Conservation (phyloP, 1,284 basidiomycete genomes). For the Leccinum griseonigrum region DNA sequence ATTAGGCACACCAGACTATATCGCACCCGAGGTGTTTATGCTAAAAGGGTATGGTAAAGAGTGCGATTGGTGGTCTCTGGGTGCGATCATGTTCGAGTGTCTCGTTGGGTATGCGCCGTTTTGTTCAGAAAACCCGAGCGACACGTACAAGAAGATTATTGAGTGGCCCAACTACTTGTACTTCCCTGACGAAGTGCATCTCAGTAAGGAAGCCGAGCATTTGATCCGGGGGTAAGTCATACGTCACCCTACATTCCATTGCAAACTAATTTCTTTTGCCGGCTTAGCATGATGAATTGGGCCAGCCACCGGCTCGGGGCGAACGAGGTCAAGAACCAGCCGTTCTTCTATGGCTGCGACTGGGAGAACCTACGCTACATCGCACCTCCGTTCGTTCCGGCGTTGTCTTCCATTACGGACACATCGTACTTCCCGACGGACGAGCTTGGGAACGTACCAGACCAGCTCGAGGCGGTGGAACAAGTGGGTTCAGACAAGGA, state of each 20-base stretch:
- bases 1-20: constrained; percentile 58
- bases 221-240: constrained; percentile 72
- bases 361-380: constrained; percentile 91
- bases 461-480: constrained; percentile 70
- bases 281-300: constrained; percentile 77
- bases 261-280: constrained; percentile 4
- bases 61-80: constrained; percentile 97
- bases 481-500: constrained; percentile 80
- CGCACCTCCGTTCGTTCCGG: constrained; percentile 94
- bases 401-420: constrained; percentile 89
- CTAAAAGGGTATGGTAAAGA: constrained; percentile 98
- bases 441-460: constrained; percentile 83
- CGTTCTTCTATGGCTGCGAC: constrained; percentile 97
- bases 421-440: constrained; percentile 98
- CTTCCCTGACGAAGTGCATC: constrained; percentile 96
- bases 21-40: constrained; percentile 97
- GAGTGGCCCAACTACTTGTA: constrained; percentile 90
- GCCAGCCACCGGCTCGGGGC: constrained; percentile 77
- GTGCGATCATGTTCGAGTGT: constrained; percentile 99
- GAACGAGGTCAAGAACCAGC: constrained; percentile 90
- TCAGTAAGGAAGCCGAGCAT: constrained; percentile 91
- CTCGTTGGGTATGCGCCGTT: constrained; percentile 97
- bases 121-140: constrained; percentile 96
- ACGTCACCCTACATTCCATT: background rate
- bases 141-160: constrained; percentile 98